Percentiles rank a stretch among this genome's conserved stretches.
These are phyloP conservation scores for Parasitella parasitica DNA, from an alignment of 371 early-diverging fungal genomes.

Conservation along the genomic window DNA sequence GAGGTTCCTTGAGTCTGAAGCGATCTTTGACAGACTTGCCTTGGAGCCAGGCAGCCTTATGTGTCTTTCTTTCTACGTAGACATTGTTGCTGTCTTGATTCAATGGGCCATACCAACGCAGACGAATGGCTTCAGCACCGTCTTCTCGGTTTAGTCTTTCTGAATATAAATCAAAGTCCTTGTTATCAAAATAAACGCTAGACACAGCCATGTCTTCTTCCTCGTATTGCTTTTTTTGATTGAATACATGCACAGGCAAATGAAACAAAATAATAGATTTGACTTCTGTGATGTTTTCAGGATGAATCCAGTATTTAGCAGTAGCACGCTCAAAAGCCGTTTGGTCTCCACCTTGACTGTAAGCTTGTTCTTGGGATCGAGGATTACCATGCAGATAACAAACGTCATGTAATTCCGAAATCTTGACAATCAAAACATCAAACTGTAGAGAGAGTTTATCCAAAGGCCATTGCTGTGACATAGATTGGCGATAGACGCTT, in stretches of 20 bases:
- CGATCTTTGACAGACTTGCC: constrained; percentile 95
- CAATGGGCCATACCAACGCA: constrained; percentile 87
- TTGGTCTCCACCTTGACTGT: constrained; percentile 27
- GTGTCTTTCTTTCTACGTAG: constrained; percentile 50
- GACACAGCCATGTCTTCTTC: constrained; percentile 70
- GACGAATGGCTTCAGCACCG: constrained; percentile 84
- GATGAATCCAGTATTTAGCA: constrained; percentile 86
- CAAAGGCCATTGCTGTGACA: constrained; percentile 76
- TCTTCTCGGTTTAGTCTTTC: constrained; percentile 85
- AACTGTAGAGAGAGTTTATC: constrained; percentile 74
- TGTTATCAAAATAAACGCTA: constrained; percentile 96
- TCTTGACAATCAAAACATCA: constrained; percentile 83
- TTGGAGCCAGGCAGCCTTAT: constrained; percentile 59
- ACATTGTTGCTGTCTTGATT: constrained; percentile 49
- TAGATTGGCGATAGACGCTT: constrained; percentile 68
- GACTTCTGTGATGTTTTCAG: constrained; percentile 94
- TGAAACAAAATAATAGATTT: constrained; percentile 88
- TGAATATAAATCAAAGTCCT: constrained; percentile 80
- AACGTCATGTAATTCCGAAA: constrained; percentile 51
- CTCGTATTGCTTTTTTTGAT: constrained; percentile 36
- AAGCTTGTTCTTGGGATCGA: constrained; percentile 22
- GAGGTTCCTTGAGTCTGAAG: constrained; percentile 88
- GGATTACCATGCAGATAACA: constrained; percentile 32
- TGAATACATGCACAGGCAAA: constrained; percentile 93
- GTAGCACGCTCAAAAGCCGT: constrained; percentile 47